Evolutionary conservation across 2,329 filamentous ascomycete species (phyloP), one percentile per base, ranked within the genome.

Genomic region (Blastomyces emzantsi): DNA sequence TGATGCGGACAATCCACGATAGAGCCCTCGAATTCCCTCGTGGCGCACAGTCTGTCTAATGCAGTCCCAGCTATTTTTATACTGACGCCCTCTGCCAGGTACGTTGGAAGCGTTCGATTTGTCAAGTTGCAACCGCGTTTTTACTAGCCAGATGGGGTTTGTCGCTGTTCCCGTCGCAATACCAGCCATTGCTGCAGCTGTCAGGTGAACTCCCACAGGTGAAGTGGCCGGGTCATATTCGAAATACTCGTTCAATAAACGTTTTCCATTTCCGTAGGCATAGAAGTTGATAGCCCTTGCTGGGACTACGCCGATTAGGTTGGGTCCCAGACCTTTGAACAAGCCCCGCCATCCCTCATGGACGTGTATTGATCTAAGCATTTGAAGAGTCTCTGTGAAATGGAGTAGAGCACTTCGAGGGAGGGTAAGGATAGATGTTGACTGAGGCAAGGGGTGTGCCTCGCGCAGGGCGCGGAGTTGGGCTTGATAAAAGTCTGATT

Each of bases 131-230:
- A 97, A 75, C 41, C 92, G 83, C 51, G 92, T 97, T 82, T 97
- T 97, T 73, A 97, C 86, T 67, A 97, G 84, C 92, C 92, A 97
- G 72, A 97, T 96, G 1, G 92, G 92, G 76, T 97, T 97, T 47
- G 92, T 97, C 28, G 89, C 90, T 0, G 93, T 97, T 57, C 90
- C 90, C 0, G 93, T 97, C 7, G 88, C 87, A 54, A 97, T 84
- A 1, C 92, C 92, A 0, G 92, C 92, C 19, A 83, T 81, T 1
- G 89, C 85, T 5, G 90, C 92, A 1, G 91, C 87, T 57, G 84
- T 79, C 9, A 96, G 81, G 74, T 96, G 91, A 13, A 96, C 92
- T 85, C 69, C 86, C 73, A 59, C 88, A 85, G 69, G 85, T 72
- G 76, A 93, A 30, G 70, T 62, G 62, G 66, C 63, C 39, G 67